Evolutionary conservation across 2,329 filamentous ascomycete species (phyloP), one percentile per base, ranked within the genome.

Genomic region (Trichoderma sp.): DNA sequence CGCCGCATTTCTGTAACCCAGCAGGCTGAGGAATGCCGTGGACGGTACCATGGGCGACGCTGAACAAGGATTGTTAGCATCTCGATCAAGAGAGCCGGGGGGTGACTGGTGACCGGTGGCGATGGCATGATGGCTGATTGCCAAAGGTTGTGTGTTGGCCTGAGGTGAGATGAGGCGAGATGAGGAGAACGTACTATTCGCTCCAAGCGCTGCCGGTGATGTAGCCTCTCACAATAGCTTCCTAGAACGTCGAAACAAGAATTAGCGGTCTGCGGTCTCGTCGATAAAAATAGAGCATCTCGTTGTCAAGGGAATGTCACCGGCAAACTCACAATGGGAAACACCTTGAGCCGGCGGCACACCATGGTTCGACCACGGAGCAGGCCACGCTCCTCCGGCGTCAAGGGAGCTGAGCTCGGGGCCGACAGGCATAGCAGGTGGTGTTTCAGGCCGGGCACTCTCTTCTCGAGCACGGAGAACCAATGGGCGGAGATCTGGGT

Each of bases 161-260:
- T 26, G 6, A 23, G 28, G n/a, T 32, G n/a, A 30, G 17, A n/a
- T 58, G 55, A 43, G 39, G 15, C 15, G 39, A 58, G 55, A 13
- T 2, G 55, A 58, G 28, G 17, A 20, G 15, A 70, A 70, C 68
- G 23, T 36, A 69, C 67, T 69, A 80, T 83, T 97, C 94, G 50
- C 86, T 86, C 92, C 93, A 97, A 0, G 93, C 94, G 59, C 90
- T 92, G 57, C 94, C 94, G 6, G 94, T 94, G 79, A 97, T 90
- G 84, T 97, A 97, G 75, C 94, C 94, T 71, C 94, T 90, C n/a
- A 97, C 68, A 59, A 70, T 70, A 20, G 61, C 68, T 64, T 63
- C 58, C 58, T 70, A 57, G 13, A 39, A 20, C 15, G 17, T 43
- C 39, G 20, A n/a, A 26, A 34, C 3, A 43, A 30, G 57, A 20